These are phyloP conservation scores for Cercospora zeina DNA, from an alignment of 2,329 filamentous ascomycete genomes.

Conservation along the genomic window DNA sequence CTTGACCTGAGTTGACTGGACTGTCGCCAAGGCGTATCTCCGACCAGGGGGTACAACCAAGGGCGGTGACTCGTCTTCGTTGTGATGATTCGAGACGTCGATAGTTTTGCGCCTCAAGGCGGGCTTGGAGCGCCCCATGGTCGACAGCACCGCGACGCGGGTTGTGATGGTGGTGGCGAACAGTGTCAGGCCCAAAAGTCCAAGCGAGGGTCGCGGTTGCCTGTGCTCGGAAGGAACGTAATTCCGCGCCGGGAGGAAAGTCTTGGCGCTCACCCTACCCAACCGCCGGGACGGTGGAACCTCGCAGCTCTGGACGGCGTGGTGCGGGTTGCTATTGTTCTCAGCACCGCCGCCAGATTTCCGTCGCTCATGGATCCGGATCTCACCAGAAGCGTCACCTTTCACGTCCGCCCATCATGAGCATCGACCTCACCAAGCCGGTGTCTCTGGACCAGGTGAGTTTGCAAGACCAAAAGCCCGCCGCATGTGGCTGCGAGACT, in stretches of 20 bases:
- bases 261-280: neutral
- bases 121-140: neutral
- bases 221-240: neutral
- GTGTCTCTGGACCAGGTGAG: slow-evolving; percentile 23
- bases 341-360: neutral
- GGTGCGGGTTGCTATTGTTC: slow-evolving; percentile 4
- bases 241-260: neutral
- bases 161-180: too few species aligned
- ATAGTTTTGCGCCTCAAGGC: neutral
- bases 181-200: neutral
- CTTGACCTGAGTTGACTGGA: slow-evolving; percentile 33
- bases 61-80: neutral
- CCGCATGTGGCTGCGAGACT: slow-evolving; percentile 6
- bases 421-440: slow-evolving; percentile 19
- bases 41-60: slow-evolving; percentile 27
- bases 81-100: too few species aligned
- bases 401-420: slow-evolving; percentile 10
- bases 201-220: slow-evolving; percentile 1
- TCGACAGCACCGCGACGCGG: neutral
- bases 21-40: slow-evolving; percentile 31
- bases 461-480: neutral
- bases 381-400: neutral
- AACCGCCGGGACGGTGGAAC: neutral
- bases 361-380: slow-evolving; percentile 3
- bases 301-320: neutral